Evolutionary conservation across 345 rosid species (phyloP).

Genomic region (Melaleuca alternifolia): DNA sequence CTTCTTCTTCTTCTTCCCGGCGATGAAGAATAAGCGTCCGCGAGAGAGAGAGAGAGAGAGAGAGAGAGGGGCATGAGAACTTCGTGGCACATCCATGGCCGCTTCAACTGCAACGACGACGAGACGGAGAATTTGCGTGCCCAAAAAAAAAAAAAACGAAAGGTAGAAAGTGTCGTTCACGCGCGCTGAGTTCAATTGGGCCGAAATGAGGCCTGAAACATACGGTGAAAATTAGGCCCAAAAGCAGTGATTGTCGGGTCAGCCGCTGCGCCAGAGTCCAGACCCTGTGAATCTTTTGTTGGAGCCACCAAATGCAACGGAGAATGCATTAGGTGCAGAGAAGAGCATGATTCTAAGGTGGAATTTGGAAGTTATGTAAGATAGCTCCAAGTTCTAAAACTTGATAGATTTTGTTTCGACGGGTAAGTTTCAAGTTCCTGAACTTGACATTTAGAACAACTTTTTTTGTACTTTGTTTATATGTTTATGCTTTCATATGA

Average conservation of each 20-base stretch:
- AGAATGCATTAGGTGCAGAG: too few relatives aligned
- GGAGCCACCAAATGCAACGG: not conserved
- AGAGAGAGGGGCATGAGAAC: not conserved
- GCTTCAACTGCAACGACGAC: not conserved
- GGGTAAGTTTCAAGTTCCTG: too few relatives aligned
- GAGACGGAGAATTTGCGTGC: not conserved
- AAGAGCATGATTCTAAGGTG: too few relatives aligned
- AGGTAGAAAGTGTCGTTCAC: not conserved
- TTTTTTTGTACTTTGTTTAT: too few relatives aligned
- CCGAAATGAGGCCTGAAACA: not conserved
- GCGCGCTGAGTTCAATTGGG: not conserved
- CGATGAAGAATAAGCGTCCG: not conserved
- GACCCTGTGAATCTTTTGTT: not conserved
- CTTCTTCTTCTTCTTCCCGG: not conserved
- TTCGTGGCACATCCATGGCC: constrained; percentile 19
- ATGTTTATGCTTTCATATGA: too few relatives aligned
- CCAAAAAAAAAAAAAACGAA: not conserved
- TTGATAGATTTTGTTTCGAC: too few relatives aligned
- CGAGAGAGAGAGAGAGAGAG: not conserved
- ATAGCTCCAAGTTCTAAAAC: too few relatives aligned
- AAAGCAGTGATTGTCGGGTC: not conserved
- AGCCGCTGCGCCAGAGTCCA: too few relatives aligned
- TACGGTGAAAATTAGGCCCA: not conserved
- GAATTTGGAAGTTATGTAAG: too few relatives aligned
- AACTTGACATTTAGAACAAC: too few relatives aligned